A percentile compares a stretch with the other conserved stretches of the same genome.
phyloP scores from a whole-genome alignment of 441 rosid genomes.

The Brassica balearica region DNA sequence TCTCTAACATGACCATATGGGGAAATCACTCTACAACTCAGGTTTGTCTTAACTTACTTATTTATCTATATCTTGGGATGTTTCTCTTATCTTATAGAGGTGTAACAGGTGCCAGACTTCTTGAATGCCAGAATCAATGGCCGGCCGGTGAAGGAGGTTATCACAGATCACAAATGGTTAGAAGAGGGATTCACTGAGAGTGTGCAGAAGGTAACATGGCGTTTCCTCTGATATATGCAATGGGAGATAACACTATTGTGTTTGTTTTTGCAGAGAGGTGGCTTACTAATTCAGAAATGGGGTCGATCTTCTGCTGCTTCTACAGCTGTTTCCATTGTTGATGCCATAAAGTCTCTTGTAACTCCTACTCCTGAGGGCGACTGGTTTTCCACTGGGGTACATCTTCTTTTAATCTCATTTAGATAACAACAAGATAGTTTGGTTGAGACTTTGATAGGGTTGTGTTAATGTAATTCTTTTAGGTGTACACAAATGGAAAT shows the following conservation, averaged over 20 bases:
- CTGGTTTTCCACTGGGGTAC: slow-evolving; percentile 94
- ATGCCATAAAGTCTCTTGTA: slow-evolving; percentile 84
- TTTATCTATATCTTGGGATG: not conserved
- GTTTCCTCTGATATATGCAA: not conserved
- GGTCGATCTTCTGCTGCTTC: slow-evolving; percentile 99
- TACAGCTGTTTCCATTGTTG: slow-evolving; percentile 86
- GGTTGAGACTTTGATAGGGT: slow-evolving; percentile 19
- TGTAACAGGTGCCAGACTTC: slow-evolving; percentile 89
- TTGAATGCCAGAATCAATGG: slow-evolving; percentile 85
- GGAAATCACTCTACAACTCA: slow-evolving; percentile 99
- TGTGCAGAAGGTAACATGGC: slow-evolving; percentile 72
- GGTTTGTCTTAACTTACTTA: slow-evolving; percentile 47
- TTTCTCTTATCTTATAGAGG: slow-evolving; percentile 20
- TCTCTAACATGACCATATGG: slow-evolving; percentile 95
- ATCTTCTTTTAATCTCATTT: slow-evolving; percentile 35
- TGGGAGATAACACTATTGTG: not conserved
- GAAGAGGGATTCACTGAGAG: slow-evolving; percentile 95
- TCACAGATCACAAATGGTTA: slow-evolving; percentile 87
- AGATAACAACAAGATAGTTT: slow-evolving; percentile 10
- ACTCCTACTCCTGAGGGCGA: slow-evolving; percentile 96
- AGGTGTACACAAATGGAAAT: slow-evolving; percentile 91
- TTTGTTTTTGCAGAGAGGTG: slow-evolving; percentile 84
- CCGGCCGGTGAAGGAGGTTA: slow-evolving; percentile 84
- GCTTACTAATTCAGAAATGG: slow-evolving; percentile 89
- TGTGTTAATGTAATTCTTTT: slow-evolving; percentile 25